Percentiles rank a stretch among this genome's conserved stretches.
Evolutionary conservation across 176 grass and related monocot species (phyloP).

Genomic region (Musa troglodytarum): DNA sequence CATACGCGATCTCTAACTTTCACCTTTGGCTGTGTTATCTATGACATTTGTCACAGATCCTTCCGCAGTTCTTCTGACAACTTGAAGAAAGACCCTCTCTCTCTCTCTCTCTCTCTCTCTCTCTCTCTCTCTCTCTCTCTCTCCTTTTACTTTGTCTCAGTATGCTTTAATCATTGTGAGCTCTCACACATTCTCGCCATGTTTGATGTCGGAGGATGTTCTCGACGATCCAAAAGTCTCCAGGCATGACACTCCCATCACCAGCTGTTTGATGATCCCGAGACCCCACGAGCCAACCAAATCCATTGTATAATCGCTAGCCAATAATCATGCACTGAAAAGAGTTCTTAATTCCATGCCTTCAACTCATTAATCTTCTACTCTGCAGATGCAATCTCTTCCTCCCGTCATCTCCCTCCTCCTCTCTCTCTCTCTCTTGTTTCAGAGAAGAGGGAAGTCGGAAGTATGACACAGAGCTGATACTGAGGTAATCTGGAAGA

Average conservation of each 20-base stretch:
- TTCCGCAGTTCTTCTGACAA: too few relatives aligned
- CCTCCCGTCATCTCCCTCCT: not conserved
- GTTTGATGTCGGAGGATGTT: constrained; percentile 20
- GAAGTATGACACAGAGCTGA: not conserved
- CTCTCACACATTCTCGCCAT: constrained; percentile 11
- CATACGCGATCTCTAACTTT: not conserved
- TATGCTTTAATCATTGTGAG: constrained; percentile 5
- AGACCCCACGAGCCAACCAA: constrained; percentile 14
- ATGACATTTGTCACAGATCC: too few relatives aligned
- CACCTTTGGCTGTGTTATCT: too few relatives aligned
- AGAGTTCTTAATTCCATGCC: not conserved
- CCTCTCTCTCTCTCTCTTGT: not conserved
- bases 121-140: not conserved
- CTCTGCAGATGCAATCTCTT: not conserved
- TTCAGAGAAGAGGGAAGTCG: not conserved
- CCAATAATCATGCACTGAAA: not conserved
- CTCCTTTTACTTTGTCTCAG: not conserved
- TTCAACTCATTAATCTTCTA: not conserved
- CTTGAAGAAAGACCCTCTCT: too few relatives aligned
- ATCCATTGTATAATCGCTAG: not conserved
- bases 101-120: not conserved
- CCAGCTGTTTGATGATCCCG: constrained; percentile 9
- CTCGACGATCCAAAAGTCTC: constrained; percentile 6
- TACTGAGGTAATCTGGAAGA: not conserved
- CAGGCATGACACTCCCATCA: not conserved